Percentiles rank a stretch among this genome's conserved stretches.
These are phyloP conservation scores for Rubus idaeus DNA, from an alignment of 306 rosid genomes.

Conservation along the genomic window DNA sequence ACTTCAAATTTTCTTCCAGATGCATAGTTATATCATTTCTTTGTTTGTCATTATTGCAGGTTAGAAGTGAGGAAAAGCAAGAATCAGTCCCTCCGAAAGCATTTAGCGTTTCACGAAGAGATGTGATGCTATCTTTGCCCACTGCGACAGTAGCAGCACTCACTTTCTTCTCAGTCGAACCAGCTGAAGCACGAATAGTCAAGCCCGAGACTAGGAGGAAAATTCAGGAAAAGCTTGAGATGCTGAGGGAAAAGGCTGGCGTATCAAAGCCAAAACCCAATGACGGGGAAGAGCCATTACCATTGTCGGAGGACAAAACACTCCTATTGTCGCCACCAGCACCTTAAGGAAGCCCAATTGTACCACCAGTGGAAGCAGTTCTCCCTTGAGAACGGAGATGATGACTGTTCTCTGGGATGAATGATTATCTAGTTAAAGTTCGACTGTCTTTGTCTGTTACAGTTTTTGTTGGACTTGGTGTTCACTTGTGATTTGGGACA, in stretches of 20 bases:
- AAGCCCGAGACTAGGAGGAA: conserved; percentile 34
- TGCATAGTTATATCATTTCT: not conserved
- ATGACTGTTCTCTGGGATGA: not conserved
- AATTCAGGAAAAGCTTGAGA: conserved; percentile 23
- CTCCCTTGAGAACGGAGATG: conserved; percentile 18
- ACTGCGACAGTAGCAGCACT: conserved; percentile 14
- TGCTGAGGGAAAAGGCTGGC: conserved; percentile 36
- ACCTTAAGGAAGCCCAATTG: not conserved
- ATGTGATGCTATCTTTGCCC: conserved; percentile 25
- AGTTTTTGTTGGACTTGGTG: not conserved
- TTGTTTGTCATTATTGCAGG: conserved; percentile 18
- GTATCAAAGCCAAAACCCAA: conserved; percentile 24
- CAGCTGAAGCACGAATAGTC: conserved; percentile 26
- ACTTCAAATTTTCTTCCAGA: not conserved
- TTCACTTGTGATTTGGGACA: not conserved
- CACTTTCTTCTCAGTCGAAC: conserved; percentile 7
- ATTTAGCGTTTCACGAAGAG: conserved; percentile 27
- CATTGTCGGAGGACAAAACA: conserved; percentile 1
- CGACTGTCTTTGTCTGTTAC: not conserved
- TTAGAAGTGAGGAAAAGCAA: conserved; percentile 9
- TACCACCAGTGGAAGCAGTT: conserved; percentile 17
- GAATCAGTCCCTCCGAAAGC: conserved; percentile 1
- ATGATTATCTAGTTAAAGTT: not conserved
- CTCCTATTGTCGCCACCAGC: conserved; percentile 2
- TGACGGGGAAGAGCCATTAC: not conserved